A percentile compares a stretch with the other conserved stretches of the same genome.
phyloP scores from a whole-genome alignment of 345 rosid genomes.

The Syzygium aqueum region DNA sequence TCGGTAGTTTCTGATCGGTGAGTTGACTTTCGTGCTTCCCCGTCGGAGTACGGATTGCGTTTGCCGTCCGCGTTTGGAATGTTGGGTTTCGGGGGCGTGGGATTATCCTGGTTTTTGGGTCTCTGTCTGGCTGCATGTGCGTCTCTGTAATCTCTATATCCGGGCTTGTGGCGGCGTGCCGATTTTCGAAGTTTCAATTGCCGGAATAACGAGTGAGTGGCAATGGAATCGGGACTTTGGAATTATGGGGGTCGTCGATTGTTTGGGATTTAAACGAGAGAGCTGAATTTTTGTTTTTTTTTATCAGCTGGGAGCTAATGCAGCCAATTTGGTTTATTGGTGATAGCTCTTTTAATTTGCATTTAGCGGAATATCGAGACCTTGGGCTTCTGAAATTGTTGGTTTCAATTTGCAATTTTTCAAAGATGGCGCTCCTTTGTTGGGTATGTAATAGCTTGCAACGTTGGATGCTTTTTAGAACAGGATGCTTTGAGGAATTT shows the following conservation, averaged over 20 bases:
- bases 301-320: not conserved
- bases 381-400: not conserved
- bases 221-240: not conserved
- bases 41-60: not conserved
- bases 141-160: not conserved
- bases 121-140: not conserved
- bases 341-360: not conserved
- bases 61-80: not conserved
- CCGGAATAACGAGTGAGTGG: not conserved
- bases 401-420: not conserved
- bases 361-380: not conserved
- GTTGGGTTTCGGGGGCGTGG: not conserved
- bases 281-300: not conserved
- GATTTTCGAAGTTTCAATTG: not conserved
- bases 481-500: constrained; percentile 5
- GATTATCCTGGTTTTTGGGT: not conserved
- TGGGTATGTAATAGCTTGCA: not conserved
- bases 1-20: not conserved
- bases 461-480: not conserved
- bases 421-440: not conserved
- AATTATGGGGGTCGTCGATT: not conserved
- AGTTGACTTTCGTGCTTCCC: not conserved
- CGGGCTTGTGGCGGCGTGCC: not conserved
- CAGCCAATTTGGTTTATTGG: not conserved
- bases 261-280: not conserved